Evolutionary conservation across 805 yeast genomes (phyloP), one percentile per base, ranked within the genome.

Genomic region (Sungouiozyma intestinalis): DNA sequence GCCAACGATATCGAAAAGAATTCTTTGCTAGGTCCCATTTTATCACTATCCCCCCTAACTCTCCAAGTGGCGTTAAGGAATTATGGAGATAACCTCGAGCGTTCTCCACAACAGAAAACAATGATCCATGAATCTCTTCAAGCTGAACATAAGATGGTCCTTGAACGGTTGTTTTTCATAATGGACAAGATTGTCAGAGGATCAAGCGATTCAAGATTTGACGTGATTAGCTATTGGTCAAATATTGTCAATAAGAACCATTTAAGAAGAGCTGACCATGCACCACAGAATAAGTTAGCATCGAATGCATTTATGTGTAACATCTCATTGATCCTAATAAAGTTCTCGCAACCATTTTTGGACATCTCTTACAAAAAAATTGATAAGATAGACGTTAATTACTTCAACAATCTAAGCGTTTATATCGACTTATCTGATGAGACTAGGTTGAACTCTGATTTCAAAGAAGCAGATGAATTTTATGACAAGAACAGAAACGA

Each of bases 261-360:
- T 61, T 72, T 85, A 50, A 77, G 97, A 64, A 74, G 85, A 52
- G 95, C 95, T 40, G 78, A 81, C 48, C 94, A 85, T 58, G 81
- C 88, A 2, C 79, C 81, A 51, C 73, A 76, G 11, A 66, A 69
- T 14, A 73, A 76, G 43, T 65, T 84, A 40, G 79, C 94, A 1
- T 70, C 85, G 6, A 86, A 90, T 65, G 86, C 86, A 1, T 73
- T 92, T 47, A 82, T 87, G 83, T 68, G 79, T 41, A 90, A 90
- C 62, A 70, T 86, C 15, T 68, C 87, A 0, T 57, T 77, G 46
- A 67, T 88, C 1, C 64, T 87, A 46, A 71, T 82, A 45, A 76
- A 74, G 52, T 72, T 92, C 45, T 79, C 94, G 31, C 76, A 79
- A 55, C 98, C 98, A 24, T 90, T 92, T 55, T 68, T 85, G 46